These are phyloP conservation scores for Ganoderma boninense DNA, from an alignment of 1,284 basidiomycete species.

Conservation along the genomic window DNA sequence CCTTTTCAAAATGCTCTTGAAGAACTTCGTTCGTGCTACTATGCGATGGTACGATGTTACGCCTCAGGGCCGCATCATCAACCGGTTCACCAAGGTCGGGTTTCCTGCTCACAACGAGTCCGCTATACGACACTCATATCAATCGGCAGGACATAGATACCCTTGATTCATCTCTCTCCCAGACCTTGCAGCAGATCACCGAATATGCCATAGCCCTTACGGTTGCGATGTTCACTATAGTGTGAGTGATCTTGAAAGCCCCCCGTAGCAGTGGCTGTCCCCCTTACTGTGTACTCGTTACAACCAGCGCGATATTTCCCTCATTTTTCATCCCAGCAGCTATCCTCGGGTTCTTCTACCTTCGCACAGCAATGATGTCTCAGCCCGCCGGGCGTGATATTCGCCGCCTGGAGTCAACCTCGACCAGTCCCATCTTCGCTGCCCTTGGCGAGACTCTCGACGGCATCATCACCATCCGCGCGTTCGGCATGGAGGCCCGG, in stretches of 20 bases:
- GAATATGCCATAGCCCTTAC: conserved; percentile 77
- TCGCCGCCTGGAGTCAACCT: conserved; percentile 80
- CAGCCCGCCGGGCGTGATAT: conserved; percentile 81
- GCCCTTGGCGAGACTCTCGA: conserved; percentile 84
- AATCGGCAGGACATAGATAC: conserved; percentile 72
- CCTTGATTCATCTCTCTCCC: conserved; percentile 75
- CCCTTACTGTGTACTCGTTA: conserved; percentile 6
- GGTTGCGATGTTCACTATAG: conserved; percentile 69
- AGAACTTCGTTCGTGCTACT: conserved; percentile 65
- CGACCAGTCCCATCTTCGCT: conserved; percentile 76
- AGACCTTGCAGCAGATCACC: conserved; percentile 77
- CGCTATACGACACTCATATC: neutral
- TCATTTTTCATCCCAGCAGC: conserved; percentile 76
- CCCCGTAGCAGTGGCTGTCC: neutral
- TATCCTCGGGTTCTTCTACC: conserved; percentile 70
- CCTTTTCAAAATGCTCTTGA: conserved; percentile 63
- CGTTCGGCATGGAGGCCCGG: conserved; percentile 82
- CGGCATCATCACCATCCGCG: conserved; percentile 86
- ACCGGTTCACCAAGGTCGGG: conserved; percentile 64
- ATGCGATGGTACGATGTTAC: conserved; percentile 63
- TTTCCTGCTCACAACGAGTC: too few relatives aligned
- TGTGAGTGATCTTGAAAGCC: conserved; percentile 46
- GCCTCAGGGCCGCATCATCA: conserved; percentile 67
- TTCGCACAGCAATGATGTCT: conserved; percentile 74
- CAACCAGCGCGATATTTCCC: conserved; percentile 68